phyloP scores from a whole-genome alignment of 169 alveolate species.

The Cryptosporidium sp. region DNA sequence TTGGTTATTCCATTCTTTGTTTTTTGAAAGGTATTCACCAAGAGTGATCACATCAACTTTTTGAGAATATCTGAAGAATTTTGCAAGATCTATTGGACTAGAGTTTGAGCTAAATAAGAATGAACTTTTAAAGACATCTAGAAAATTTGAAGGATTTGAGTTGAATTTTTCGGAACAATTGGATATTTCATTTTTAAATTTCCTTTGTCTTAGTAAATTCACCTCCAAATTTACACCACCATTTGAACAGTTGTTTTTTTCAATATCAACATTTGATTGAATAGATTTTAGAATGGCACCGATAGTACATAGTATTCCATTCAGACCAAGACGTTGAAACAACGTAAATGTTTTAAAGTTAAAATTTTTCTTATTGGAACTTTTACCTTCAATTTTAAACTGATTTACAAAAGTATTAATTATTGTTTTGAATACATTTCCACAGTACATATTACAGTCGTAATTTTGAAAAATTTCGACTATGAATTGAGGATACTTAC shows the following conservation, averaged over 20 bases:
- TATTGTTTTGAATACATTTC: slow-evolving; percentile 57
- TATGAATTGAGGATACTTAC: slow-evolving; percentile 19
- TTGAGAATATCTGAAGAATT: slow-evolving; percentile 27
- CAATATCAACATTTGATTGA: neutral
- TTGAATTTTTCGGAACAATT: slow-evolving; percentile 19
- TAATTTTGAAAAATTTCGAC: slow-evolving; percentile 55
- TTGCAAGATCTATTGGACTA: slow-evolving; percentile 38
- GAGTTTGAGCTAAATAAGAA: neutral
- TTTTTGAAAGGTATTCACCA: slow-evolving; percentile 69
- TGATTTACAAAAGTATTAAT: slow-evolving; percentile 39
- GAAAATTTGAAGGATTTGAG: slow-evolving; percentile 11
- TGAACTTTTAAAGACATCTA: neutral
- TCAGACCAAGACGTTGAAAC: slow-evolving; percentile 65
- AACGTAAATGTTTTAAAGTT: slow-evolving; percentile 22
- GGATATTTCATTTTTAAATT: neutral
- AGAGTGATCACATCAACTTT: slow-evolving; percentile 19
- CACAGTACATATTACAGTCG: slow-evolving; percentile 46
- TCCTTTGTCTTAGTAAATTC: neutral
- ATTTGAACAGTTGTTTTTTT: neutral
- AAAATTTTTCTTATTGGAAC: neutral
- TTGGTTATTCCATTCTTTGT: slow-evolving; percentile 75
- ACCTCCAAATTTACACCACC: neutral
- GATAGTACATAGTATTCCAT: slow-evolving; percentile 12
- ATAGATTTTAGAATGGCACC: neutral
- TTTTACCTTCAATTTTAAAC: slow-evolving; percentile 16